Evolutionary conservation across 805 yeast genomes (phyloP).

Genomic region (Pichia nakasei): DNA sequence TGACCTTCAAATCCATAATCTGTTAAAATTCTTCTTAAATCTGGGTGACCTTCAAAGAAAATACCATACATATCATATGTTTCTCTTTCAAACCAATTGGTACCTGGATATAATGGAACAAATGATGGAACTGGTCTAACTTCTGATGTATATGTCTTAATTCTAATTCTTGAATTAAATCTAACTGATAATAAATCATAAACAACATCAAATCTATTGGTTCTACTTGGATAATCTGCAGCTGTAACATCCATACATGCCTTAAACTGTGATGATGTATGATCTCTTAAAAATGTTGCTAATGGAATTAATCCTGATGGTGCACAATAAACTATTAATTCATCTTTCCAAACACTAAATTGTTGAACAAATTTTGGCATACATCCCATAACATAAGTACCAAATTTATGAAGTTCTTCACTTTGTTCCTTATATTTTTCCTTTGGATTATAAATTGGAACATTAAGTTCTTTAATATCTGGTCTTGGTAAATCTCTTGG

Average conservation of each 20-base stretch:
- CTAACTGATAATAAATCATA: slow-evolving; percentile 75
- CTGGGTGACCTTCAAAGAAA: slow-evolving; percentile 85
- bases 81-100: slow-evolving; percentile 89
- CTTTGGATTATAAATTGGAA: slow-evolving; percentile 64
- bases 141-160: slow-evolving; percentile 82
- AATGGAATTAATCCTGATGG: slow-evolving; percentile 72
- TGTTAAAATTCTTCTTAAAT: slow-evolving; percentile 80
- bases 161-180: slow-evolving; percentile 79
- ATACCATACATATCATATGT: slow-evolving; percentile 82
- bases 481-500: slow-evolving; percentile 28
- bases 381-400: slow-evolving; percentile 66
- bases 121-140: slow-evolving; percentile 73
- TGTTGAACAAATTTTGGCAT: slow-evolving; percentile 78
- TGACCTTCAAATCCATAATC: slow-evolving; percentile 92
- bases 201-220: slow-evolving; percentile 80
- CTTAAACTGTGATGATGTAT: slow-evolving; percentile 75
- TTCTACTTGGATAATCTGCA: slow-evolving; percentile 77
- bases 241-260: slow-evolving; percentile 75
- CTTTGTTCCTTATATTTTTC: slow-evolving; percentile 58
- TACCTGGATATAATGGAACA: slow-evolving; percentile 65
- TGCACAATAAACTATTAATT: slow-evolving; percentile 64
- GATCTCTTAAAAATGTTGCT: slow-evolving; percentile 60
- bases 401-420: slow-evolving; percentile 74
- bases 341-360: slow-evolving; percentile 87
- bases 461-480: slow-evolving; percentile 25